Evolutionary conservation across 1,284 basidiomycete species (phyloP).

Genomic region (Tilletia horrida): DNA sequence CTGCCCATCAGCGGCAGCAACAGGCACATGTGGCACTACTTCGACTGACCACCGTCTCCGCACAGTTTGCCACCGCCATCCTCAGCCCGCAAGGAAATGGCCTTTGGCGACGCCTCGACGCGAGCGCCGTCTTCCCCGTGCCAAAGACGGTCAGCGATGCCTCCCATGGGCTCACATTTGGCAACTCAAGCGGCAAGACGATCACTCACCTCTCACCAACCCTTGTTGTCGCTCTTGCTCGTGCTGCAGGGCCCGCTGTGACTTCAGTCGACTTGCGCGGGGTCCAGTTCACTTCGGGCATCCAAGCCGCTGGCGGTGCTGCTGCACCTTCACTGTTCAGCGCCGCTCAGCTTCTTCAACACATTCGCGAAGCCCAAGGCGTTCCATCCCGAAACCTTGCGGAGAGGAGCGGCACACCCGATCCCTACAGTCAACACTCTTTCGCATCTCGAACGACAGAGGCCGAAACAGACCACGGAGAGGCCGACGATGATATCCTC

Average conservation of each 20-base stretch:
- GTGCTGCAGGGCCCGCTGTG: neutral
- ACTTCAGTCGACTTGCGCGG: neutral
- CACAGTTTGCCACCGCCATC: constrained; percentile 1
- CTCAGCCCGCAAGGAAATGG: neutral
- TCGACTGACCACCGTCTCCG: neutral
- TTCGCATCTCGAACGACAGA: too few relatives aligned
- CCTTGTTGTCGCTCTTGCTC: neutral
- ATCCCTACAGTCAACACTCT: too few relatives aligned
- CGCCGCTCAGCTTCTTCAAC: constrained; percentile 5
- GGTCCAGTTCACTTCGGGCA: neutral
- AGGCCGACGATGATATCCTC: too few relatives aligned
- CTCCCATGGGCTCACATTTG: too few relatives aligned
- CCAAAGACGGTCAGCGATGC: neutral
- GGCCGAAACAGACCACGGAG: too few relatives aligned
- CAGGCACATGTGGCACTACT: neutral
- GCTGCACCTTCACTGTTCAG: neutral
- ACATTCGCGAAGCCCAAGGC: constrained; percentile 3
- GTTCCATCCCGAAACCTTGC: too few relatives aligned
- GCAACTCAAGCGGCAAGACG: neutral
- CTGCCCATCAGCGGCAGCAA: constrained; percentile 4
- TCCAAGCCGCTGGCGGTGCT: neutral
- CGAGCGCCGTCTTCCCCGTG: constrained; percentile 1
- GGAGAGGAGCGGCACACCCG: too few relatives aligned
- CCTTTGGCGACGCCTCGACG: neutral
- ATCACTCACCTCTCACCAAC: neutral